phyloP scores from a whole-genome alignment of 768 basidiomycete genomes.

The Podaxis sp. region DNA sequence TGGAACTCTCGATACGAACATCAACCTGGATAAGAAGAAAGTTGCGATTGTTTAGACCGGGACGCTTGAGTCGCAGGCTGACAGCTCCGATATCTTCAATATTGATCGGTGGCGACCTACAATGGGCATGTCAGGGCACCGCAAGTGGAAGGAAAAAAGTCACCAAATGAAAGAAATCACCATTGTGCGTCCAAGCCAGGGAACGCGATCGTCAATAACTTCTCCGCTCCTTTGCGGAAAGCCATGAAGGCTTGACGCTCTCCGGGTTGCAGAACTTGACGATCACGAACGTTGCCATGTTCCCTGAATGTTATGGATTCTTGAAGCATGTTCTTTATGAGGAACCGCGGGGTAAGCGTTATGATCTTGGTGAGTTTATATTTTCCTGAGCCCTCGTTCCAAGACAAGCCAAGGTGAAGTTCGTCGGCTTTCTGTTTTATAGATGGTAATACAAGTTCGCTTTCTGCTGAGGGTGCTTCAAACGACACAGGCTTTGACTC shows the following conservation, averaged over 20 bases:
- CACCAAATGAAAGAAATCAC: conserved; percentile 37
- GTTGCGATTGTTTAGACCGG: conserved; percentile 32
- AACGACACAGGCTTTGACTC: conserved; percentile 69
- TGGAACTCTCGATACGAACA: conserved; percentile 80
- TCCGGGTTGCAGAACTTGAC: conserved; percentile 61
- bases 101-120: conserved; percentile 90
- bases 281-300: conserved; percentile 68
- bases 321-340: conserved; percentile 79
- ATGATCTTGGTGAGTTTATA: conserved; percentile 96
- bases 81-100: conserved; percentile 87
- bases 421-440: conserved; percentile 61
- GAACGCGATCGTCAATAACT: conserved; percentile 80
- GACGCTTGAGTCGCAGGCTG: conserved; percentile 64
- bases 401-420: conserved; percentile 84
- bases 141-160: background rate
- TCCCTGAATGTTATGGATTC: conserved; percentile 80
- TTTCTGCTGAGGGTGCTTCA: conserved; percentile 92
- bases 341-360: conserved; percentile 86
- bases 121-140: conserved; percentile 9
- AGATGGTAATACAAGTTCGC: conserved; percentile 71
- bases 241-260: conserved; percentile 68
- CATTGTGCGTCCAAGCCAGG: conserved; percentile 85
- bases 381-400: conserved; percentile 93
- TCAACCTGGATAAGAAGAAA: conserved; percentile 70
- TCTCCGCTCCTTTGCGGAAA: conserved; percentile 65